Evolutionary conservation across 2,329 filamentous ascomycete species (phyloP), one percentile per base, ranked within the genome.

Genomic region (Epichloe elymi): DNA sequence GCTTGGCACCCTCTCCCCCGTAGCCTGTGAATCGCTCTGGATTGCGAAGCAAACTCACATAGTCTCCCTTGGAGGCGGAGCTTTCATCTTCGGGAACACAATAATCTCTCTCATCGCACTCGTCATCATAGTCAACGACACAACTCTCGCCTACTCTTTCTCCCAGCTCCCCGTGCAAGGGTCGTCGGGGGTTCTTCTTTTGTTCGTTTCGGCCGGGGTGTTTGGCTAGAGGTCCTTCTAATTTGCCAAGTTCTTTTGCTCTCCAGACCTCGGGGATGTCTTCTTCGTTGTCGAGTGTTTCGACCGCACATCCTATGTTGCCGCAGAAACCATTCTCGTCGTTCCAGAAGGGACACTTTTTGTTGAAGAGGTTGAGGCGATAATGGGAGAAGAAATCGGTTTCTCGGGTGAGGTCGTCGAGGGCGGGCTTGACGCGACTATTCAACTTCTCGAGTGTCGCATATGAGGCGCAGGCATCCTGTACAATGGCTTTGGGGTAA

Each of bases 351-450:
- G 93, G 93, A 63, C 93, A 98, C 69, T 80, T 82, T 68, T 93
- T 95, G 68, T 94, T 86, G 69, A 88, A 98, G 19, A 98, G 78
- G 66, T 96, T 97, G 44, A 98, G 73, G 52, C 93, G 85, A 72
- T 97, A 98, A 69, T 97, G 89, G 49, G 91, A 91, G 70, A 98
- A 98, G 77, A 96, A 98, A 69, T 98, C 93, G 66, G 91, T 95
- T 49, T 86, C 82, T 59, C 80, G 80, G 0, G 88, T 95, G 44
- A 98, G 80, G 51, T 87, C 84, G 60, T 87, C 79, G 58, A 98
- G 72, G 49, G 82, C 79, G 17, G 89, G 86, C 60, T 84, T 83
- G 55, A 96, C 75, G 54, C 80, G 78, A 58, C 75, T 69, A 69
- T 97, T 98, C 50, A 98, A 75, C 40, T 75, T 73, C 64, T 98